Evolutionary conservation across 176 grass and related monocot species (phyloP).

Genomic region (Eleusine coracana): DNA sequence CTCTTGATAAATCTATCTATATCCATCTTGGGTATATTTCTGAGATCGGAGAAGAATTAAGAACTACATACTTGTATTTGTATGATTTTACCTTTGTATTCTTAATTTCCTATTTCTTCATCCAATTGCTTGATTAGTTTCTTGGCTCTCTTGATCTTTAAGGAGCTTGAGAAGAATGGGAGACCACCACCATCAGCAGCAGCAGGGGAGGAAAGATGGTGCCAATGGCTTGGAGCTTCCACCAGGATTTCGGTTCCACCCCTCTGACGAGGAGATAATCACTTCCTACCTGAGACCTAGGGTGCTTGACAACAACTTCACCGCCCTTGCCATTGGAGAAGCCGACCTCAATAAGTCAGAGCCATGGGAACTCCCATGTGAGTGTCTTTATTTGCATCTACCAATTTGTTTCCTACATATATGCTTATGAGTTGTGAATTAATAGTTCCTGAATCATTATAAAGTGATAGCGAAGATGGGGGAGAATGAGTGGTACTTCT

Average conservation of each 20-base stretch:
- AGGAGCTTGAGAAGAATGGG: constrained; percentile 37
- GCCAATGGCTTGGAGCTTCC: constrained; percentile 29
- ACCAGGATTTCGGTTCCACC: constrained; percentile 68
- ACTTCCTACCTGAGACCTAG: constrained; percentile 60
- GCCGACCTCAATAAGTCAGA: constrained; percentile 68
- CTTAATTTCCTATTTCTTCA: background rate
- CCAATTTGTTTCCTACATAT: background rate
- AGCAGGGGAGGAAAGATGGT: background rate
- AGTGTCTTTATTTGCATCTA: background rate
- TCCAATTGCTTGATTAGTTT: background rate
- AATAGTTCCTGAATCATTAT: background rate
- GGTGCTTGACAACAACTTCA: constrained; percentile 41
- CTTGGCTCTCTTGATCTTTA: background rate
- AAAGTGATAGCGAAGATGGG: constrained; percentile 52
- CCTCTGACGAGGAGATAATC: constrained; percentile 66
- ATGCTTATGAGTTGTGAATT: background rate
- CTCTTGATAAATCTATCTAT: background rate
- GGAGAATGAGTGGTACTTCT: constrained; percentile 66
- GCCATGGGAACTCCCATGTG: constrained; percentile 78
- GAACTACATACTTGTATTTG: background rate
- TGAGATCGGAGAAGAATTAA: background rate
- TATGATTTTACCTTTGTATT: background rate
- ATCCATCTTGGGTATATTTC: background rate
- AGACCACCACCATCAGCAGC: background rate
- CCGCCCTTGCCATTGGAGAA: constrained; percentile 46